Evolutionary conservation across 179 eudicot species (phyloP).

Genomic region (Silene coronaria): DNA sequence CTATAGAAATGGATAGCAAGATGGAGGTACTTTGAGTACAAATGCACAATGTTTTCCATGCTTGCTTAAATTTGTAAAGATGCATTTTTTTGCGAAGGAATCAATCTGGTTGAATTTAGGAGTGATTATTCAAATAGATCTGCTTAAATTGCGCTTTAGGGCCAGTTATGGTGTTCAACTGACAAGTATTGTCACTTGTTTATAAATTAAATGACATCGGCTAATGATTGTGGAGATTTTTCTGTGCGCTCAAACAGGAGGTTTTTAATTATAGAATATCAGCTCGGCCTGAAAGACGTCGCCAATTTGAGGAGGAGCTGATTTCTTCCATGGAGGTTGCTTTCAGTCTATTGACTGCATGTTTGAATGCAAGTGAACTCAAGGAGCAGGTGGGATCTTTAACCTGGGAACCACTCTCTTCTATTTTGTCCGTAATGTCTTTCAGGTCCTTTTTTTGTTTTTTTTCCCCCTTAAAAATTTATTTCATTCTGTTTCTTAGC

Average conservation of each 20-base stretch:
- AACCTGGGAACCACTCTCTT: slow-evolving; percentile 12
- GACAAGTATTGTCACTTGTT: background rate
- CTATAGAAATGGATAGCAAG: background rate
- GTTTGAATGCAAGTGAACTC: slow-evolving; percentile 65
- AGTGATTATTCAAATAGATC: background rate
- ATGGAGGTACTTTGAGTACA: background rate
- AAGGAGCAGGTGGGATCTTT: slow-evolving; percentile 74
- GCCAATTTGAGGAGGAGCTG: slow-evolving; percentile 84
- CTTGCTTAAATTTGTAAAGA: background rate
- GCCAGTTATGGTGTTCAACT: background rate
- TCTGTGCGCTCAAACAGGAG: slow-evolving; percentile 51
- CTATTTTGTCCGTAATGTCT: background rate
- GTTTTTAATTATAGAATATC: slow-evolving; percentile 85
- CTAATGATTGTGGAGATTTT: background rate
- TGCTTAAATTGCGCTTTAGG: background rate
- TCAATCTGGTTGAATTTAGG: background rate
- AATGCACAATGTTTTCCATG: too few species aligned
- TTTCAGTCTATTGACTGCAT: slow-evolving; percentile 70
- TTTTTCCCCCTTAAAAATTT: background rate
- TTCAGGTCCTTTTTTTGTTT: background rate
- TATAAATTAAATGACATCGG: background rate
- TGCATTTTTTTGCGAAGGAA: background rate
- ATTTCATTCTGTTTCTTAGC: background rate
- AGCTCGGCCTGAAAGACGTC: slow-evolving; percentile 93
- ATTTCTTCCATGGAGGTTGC: slow-evolving; percentile 71